Conservation (phyloP, 352 stramenopile species). For the Achlya hypogyna region DNA sequence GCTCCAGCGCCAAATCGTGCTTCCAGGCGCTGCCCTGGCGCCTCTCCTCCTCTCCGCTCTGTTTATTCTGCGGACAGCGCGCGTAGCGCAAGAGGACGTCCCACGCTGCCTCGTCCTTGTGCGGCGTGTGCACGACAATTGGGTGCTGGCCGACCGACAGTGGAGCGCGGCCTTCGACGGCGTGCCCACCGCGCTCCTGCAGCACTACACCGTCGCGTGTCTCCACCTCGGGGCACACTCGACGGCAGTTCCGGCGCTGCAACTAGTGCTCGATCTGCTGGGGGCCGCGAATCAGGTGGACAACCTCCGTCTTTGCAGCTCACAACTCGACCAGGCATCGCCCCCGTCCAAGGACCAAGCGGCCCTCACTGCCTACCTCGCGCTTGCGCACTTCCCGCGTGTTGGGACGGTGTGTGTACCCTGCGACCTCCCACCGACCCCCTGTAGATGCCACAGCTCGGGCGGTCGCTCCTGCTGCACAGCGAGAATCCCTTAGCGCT, state of each 20-base stretch:
- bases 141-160: constrained; percentile 26
- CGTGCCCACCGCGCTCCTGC: constrained; percentile 26
- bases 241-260: background rate
- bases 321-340: too few species aligned
- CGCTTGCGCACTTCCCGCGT: too few species aligned
- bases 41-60: constrained; percentile 40
- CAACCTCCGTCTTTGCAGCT: too few species aligned
- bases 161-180: constrained; percentile 27
- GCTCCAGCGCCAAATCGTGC: constrained; percentile 33
- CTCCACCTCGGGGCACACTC: background rate
- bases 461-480: too few species aligned
- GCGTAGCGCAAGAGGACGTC: background rate
- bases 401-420: too few species aligned
- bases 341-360: too few species aligned
- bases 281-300: background rate
- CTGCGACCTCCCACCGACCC: too few species aligned
- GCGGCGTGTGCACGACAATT: constrained; percentile 36
- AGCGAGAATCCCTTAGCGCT: too few species aligned
- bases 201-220: constrained; percentile 12
- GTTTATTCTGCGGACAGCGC: constrained; percentile 26
- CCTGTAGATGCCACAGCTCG: too few species aligned
- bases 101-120: constrained; percentile 6
- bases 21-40: constrained; percentile 23
- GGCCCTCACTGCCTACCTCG: too few species aligned
- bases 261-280: constrained; percentile 1